These are phyloP conservation scores for Syzygium oleosum DNA, from an alignment of 345 rosid genomes.

Conservation along the genomic window DNA sequence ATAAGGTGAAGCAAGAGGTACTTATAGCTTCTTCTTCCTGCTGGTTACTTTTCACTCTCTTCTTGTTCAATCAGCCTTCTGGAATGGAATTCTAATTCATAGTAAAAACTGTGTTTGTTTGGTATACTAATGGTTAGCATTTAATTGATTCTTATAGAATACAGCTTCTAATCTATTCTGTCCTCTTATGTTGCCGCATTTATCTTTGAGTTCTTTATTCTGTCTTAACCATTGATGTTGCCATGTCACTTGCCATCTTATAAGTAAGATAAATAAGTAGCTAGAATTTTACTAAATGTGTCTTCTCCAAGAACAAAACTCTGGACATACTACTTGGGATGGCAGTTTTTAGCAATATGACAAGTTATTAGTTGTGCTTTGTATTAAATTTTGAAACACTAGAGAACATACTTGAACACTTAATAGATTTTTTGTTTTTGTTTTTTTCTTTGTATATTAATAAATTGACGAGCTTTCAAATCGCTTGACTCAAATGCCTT, in stretches of 20 bases:
- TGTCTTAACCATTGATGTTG: background rate
- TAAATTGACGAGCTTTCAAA: background rate
- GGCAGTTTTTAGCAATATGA: background rate
- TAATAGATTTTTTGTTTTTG: background rate
- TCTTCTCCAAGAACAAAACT: background rate
- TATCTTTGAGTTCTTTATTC: background rate
- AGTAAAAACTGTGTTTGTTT: background rate
- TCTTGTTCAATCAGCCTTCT: background rate
- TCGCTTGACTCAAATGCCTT: background rate
- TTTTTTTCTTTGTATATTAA: background rate
- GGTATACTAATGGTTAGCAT: background rate
- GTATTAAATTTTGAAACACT: background rate
- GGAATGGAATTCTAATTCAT: background rate
- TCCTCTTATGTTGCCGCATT: background rate
- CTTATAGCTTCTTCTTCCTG: slow-evolving; percentile 1
- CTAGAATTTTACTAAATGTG: background rate
- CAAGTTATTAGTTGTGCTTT: background rate
- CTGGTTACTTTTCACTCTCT: slow-evolving; percentile 1
- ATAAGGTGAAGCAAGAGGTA: slow-evolving; percentile 60
- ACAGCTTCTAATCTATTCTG: background rate
- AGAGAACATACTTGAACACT: background rate
- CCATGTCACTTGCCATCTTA: background rate
- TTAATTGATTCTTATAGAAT: background rate
- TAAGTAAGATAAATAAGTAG: background rate
- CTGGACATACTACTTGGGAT: background rate